phyloP scores from a whole-genome alignment of 495 filamentous ascomycete genomes.

The Sabuloglossum arenarium region DNA sequence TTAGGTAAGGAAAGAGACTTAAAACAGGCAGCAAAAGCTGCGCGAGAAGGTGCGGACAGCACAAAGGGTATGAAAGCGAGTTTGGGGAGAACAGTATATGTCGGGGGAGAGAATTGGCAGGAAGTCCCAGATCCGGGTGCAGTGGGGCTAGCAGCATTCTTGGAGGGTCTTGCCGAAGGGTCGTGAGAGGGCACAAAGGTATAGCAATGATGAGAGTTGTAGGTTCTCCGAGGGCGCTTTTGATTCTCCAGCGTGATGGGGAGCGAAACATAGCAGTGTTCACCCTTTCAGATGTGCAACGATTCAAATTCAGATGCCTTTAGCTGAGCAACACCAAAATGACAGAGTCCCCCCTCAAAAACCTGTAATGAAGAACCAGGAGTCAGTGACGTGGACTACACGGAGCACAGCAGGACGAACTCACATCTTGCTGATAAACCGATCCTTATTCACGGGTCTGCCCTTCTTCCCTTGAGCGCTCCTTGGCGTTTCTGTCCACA shows the following conservation, averaged over 20 bases:
- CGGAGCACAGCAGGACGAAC: conserved; percentile 12
- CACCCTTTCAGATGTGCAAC: background rate
- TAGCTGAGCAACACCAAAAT: conserved; percentile 82
- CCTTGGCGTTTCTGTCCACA: conserved; percentile 94
- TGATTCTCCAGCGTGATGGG: background rate
- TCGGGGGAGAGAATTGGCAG: conserved; percentile 62
- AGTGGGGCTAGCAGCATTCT: conserved; percentile 61
- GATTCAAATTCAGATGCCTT: conserved; percentile 5
- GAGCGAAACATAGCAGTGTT: background rate
- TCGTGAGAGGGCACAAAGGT: conserved; percentile 7
- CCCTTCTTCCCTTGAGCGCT: conserved; percentile 59
- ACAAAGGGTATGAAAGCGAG: conserved; percentile 86
- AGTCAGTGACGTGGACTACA: background rate
- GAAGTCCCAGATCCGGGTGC: conserved; percentile 86
- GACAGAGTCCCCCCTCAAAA: conserved; percentile 81
- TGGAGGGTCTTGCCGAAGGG: conserved; percentile 50
- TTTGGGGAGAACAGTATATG: conserved; percentile 75
- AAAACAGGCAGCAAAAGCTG: conserved; percentile 49
- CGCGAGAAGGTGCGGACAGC: conserved; percentile 50
- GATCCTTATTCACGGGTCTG: conserved; percentile 85
- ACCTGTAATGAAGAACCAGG: conserved; percentile 32
- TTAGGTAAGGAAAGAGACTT: conserved; percentile 41
- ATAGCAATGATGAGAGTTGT: background rate
- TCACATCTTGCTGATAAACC: conserved; percentile 97
- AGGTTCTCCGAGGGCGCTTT: background rate